Percentiles rank a stretch among this genome's conserved stretches.
These are phyloP conservation scores for Canariomyces notabilis DNA, from an alignment of 2,329 filamentous ascomycete genomes.

Conservation along the genomic window DNA sequence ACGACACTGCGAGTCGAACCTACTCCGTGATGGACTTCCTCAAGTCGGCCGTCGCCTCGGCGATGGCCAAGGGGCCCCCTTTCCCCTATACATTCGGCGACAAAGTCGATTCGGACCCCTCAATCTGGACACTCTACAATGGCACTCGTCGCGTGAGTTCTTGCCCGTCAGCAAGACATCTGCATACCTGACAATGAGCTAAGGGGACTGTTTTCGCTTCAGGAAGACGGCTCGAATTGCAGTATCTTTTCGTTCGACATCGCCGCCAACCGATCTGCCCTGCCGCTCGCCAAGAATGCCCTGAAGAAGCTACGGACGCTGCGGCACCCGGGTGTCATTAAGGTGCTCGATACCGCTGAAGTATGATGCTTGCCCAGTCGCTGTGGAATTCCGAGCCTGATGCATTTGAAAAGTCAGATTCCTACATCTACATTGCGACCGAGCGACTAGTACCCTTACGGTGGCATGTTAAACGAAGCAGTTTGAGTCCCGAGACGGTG, in stretches of 20 bases:
- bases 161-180: background rate
- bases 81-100: slow-evolving; percentile 94
- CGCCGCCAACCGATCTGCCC: slow-evolving; percentile 67
- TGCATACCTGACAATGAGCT: background rate
- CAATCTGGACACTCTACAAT: slow-evolving; percentile 95
- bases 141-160: slow-evolving; percentile 75
- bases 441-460: slow-evolving; percentile 81
- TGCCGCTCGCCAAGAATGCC: slow-evolving; percentile 88
- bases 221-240: slow-evolving; percentile 93
- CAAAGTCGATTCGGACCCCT: slow-evolving; percentile 83
- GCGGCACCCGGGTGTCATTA: slow-evolving; percentile 90
- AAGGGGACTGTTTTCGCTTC: slow-evolving; percentile 6
- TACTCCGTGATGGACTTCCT: slow-evolving; percentile 82
- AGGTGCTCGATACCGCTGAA: slow-evolving; percentile 90
- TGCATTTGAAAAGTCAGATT: slow-evolving; percentile 62
- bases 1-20: background rate
- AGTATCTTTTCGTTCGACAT: slow-evolving; percentile 97
- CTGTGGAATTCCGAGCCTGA: slow-evolving; percentile 11
- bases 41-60: slow-evolving; percentile 94
- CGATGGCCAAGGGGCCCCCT: slow-evolving; percentile 88
- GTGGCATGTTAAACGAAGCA: slow-evolving; percentile 87
- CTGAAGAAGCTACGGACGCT: slow-evolving; percentile 89
- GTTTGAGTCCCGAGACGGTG: slow-evolving; percentile 81
- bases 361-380: slow-evolving; percentile 40
- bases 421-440: slow-evolving; percentile 93